These are phyloP conservation scores for Exsudoporus frostii DNA, from an alignment of 768 basidiomycete genomes.

Conservation along the genomic window DNA sequence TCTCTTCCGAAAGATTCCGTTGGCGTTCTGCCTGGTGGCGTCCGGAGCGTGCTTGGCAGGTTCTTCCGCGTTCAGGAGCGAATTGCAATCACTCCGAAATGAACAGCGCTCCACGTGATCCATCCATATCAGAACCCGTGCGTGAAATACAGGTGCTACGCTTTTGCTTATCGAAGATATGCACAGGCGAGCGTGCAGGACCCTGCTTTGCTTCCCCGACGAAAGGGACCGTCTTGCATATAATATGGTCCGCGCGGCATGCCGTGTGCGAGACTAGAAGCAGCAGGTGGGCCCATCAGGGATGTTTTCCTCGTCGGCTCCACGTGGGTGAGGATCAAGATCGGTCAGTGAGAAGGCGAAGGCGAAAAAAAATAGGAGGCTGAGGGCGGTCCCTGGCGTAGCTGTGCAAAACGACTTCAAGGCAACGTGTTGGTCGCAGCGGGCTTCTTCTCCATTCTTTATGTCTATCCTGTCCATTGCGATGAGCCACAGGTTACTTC, in stretches of 20 bases:
- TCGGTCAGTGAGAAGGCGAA: not conserved
- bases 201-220: slow-evolving; percentile 5
- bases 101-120: slow-evolving; percentile 18
- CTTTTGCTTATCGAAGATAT: slow-evolving; percentile 9
- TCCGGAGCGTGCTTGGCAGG: slow-evolving; percentile 1
- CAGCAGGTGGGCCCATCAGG: not conserved
- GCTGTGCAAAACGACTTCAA: slow-evolving; percentile 4
- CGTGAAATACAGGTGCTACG: slow-evolving; percentile 1
- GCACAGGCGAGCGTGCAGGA: slow-evolving; percentile 2
- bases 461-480: not conserved
- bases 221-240: not conserved
- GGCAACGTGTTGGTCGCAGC: slow-evolving; percentile 24
- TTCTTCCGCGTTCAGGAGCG: not conserved
- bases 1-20: slow-evolving; percentile 1
- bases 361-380: not conserved
- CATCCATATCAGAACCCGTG: slow-evolving; percentile 7
- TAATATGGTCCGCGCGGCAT: not conserved
- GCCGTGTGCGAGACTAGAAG: not conserved
- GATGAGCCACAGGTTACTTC: slow-evolving; percentile 3
- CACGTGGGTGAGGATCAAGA: slow-evolving; percentile 2
- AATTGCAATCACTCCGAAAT: slow-evolving; percentile 14
- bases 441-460: slow-evolving; percentile 17
- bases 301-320: slow-evolving; percentile 1
- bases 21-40: slow-evolving; percentile 5
- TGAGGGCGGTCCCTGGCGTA: not conserved